Evolutionary conservation across 129 eudicot species (phyloP), one percentile per base, ranked within the genome.

Genomic region (Tagetes erecta): DNA sequence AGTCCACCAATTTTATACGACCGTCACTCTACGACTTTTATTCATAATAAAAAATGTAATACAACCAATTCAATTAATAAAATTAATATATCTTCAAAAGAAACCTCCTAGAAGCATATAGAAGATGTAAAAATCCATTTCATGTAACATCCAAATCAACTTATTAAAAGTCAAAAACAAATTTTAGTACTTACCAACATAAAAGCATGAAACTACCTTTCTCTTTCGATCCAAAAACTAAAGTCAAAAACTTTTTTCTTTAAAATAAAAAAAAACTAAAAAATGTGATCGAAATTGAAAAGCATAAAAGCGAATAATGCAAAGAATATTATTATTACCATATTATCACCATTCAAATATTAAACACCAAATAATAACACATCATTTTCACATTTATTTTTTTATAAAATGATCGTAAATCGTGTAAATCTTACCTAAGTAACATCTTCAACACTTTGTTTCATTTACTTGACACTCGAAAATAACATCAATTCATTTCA

Each of bases 251-350:
- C 60, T 47, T 45, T 74, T 74, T 62, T 63, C 49, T 56, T 42
- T 2, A 60, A 62, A 62, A 3, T 76, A 8, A 27, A 4, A 6
- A 5, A 36, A 63, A 56, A 42, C 37, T 4, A 51, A 5, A 31
- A 65, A 13, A 38, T 53, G 59, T n/a, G 40, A 56, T 31, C 3
- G 12, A 44, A 36, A 13, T 51, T 55, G 8, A 0, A 58, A 13
- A 3, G 59, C 8, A 53, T n/a, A 51, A 1, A 69, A 57, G 33
- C 20, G 63, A 58, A 77, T 58, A 68, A 77, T 57, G 10, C 42
- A 58, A 67, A 76, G 68, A 35, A 65, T 75, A 64, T 64, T 37
- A 49, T 64, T 31, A 42, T 11, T 36, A 34, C 11, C 35, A 63
- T 39, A 42, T 35, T 36, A 34, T 11, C 35, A 60, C 35, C 35